phyloP scores from a whole-genome alignment of 176 grass and related monocot species.

The Zea luxurians region DNA sequence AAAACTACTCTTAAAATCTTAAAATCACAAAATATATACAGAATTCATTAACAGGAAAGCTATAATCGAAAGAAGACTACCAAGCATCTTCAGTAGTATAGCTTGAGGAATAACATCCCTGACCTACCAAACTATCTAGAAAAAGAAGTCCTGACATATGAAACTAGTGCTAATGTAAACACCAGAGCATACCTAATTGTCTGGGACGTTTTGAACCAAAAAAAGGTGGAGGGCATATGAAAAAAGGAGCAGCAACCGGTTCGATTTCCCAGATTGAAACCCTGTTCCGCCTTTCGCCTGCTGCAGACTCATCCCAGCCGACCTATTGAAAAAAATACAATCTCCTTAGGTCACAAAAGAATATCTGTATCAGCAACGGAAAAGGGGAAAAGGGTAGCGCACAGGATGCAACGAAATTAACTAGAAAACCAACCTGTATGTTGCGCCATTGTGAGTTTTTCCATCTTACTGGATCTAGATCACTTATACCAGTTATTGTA shows the following conservation, averaged over 20 bases:
- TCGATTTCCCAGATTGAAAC: slow-evolving; percentile 91
- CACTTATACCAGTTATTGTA: slow-evolving; percentile 83
- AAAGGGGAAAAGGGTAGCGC: background rate
- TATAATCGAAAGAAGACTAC: background rate
- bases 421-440: slow-evolving; percentile 58
- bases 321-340: slow-evolving; percentile 49
- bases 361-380: slow-evolving; percentile 11
- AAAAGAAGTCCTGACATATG: background rate
- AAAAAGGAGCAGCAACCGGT: slow-evolving; percentile 73
- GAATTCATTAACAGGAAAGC: background rate
- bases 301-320: slow-evolving; percentile 84
- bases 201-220: slow-evolving; percentile 66
- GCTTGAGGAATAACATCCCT: background rate
- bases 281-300: slow-evolving; percentile 70
- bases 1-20: background rate
- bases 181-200: slow-evolving; percentile 54
- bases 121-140: slow-evolving; percentile 18
- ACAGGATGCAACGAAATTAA: slow-evolving; percentile 13
- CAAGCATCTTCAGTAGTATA: background rate
- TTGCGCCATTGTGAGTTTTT: slow-evolving; percentile 82
- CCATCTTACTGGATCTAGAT: slow-evolving; percentile 81
- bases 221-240: slow-evolving; percentile 78
- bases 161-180: background rate
- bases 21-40: background rate
- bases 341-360: background rate